Evolutionary conservation across 2,329 filamentous ascomycete genomes (phyloP).

Genomic region (Pseudopithomyces maydicus): DNA sequence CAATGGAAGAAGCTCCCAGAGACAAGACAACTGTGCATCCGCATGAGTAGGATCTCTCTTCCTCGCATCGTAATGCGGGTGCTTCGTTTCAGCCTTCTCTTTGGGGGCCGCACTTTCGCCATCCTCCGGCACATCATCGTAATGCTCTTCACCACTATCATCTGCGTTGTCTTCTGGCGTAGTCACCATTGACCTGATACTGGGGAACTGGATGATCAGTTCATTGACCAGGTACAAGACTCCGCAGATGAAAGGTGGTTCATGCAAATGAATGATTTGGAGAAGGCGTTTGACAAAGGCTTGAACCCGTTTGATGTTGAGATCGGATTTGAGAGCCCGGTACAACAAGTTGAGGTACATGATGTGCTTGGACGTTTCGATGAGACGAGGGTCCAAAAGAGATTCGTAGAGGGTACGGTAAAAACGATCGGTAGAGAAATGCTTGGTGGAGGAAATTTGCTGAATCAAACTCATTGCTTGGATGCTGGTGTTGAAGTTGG

Average conservation of each 20-base stretch:
- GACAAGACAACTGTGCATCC: conserved; percentile 87
- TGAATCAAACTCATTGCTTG: conserved; percentile 95
- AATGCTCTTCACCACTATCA: conserved; percentile 75
- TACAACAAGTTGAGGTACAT: conserved; percentile 93
- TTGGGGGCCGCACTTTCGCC: conserved; percentile 35
- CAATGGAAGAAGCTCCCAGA: conserved; percentile 90
- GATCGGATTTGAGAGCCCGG: conserved; percentile 83
- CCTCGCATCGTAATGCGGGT: conserved; percentile 73
- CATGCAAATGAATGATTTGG: conserved; percentile 85
- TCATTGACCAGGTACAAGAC: conserved; percentile 89
- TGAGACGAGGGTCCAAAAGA: conserved; percentile 83
- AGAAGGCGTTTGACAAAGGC: conserved; percentile 94
- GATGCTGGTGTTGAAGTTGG: conserved; percentile 98
- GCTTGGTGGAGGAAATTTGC: conserved; percentile 81
- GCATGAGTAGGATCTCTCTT: conserved; percentile 92
- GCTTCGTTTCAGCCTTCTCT: conserved; percentile 21
- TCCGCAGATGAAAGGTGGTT: conserved; percentile 90
- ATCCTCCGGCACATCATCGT: conserved; percentile 66
- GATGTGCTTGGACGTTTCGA: conserved; percentile 91
- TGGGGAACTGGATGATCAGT: conserved; percentile 77
- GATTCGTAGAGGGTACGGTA: conserved; percentile 97
- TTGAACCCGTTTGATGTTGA: conserved; percentile 90
- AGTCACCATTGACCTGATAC: conserved; percentile 72
- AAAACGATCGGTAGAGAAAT: conserved; percentile 85
- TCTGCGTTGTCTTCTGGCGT: conserved; percentile 76